A percentile compares a stretch with the other conserved stretches of the same genome.
Conservation (phyloP, 257 asterid species). For the Solanum ossicruentum region DNA sequence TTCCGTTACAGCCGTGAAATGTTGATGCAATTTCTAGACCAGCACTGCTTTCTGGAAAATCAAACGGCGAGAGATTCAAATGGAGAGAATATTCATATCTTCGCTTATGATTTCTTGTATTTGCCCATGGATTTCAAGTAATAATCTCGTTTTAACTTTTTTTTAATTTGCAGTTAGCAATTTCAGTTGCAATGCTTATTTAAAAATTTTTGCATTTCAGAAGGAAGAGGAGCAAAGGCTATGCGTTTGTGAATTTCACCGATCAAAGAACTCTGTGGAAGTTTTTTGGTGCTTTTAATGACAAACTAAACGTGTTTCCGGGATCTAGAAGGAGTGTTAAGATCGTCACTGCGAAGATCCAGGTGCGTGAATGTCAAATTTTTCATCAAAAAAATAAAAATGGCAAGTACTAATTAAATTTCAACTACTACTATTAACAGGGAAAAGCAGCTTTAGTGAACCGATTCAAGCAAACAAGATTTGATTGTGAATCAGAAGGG, state of each 20-base stretch:
- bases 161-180: not conserved
- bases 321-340: constrained; percentile 18
- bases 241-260: constrained; percentile 63
- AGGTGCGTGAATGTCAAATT: constrained; percentile 14
- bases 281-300: constrained; percentile 15
- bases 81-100: not conserved
- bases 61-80: not conserved
- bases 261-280: constrained; percentile 21
- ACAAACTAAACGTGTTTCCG: constrained; percentile 7
- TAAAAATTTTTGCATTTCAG: constrained; percentile 5
- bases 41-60: constrained; percentile 29
- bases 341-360: constrained; percentile 48
- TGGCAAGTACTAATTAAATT: not conserved
- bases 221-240: constrained; percentile 32
- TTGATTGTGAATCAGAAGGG: constrained; percentile 37
- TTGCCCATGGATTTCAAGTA: constrained; percentile 60
- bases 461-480: constrained; percentile 17
- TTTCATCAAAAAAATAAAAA: too few species aligned
- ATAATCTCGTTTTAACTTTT: not conserved
- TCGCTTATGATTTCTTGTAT: constrained; percentile 59
- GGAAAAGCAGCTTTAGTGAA: constrained; percentile 37
- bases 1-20: constrained; percentile 20
- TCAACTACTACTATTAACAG: constrained; percentile 8
- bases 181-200: not conserved
- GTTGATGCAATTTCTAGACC: constrained; percentile 27